phyloP scores from a whole-genome alignment of 495 filamentous ascomycete genomes.

The Aspergillus funiculosus region DNA sequence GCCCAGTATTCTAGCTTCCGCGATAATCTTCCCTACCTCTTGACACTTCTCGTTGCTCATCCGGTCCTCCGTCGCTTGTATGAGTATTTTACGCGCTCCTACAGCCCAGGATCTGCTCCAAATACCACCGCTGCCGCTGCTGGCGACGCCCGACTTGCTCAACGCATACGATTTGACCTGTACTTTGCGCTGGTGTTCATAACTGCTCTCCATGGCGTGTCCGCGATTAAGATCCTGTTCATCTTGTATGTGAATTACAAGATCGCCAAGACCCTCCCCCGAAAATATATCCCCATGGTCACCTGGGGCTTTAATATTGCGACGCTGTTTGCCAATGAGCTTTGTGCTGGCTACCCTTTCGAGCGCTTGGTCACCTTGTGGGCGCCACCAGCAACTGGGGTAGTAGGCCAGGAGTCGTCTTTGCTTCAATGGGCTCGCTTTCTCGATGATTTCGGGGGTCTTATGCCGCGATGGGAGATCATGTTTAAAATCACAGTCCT shows the following conservation, averaged over 20 bases:
- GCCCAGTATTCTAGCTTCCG: constrained; percentile 83
- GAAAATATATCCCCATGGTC: constrained; percentile 58
- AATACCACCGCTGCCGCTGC: constrained; percentile 30
- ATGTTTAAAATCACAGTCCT: constrained; percentile 96
- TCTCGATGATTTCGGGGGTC: constrained; percentile 71
- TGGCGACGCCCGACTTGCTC: constrained; percentile 63
- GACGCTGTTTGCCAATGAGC: constrained; percentile 84
- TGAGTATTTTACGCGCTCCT: constrained; percentile 36
- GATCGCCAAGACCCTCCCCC: constrained; percentile 64
- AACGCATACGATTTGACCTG: constrained; percentile 79
- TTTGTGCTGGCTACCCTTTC: constrained; percentile 71
- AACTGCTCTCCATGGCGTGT: constrained; percentile 74
- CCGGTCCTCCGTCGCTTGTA: constrained; percentile 71
- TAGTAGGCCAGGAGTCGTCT: constrained; percentile 29
- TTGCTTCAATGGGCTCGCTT: constrained; percentile 54
- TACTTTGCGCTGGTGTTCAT: constrained; percentile 77
- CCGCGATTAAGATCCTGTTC: constrained; percentile 68
- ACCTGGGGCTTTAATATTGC: constrained; percentile 94
- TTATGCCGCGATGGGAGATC: constrained; percentile 87
- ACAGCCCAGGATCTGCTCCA: constrained; percentile 4
- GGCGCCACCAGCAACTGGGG: constrained; percentile 25
- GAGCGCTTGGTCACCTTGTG: constrained; percentile 54
- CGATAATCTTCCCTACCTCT: constrained; percentile 76
- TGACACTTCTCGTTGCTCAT: constrained; percentile 63
- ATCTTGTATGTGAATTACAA: constrained; percentile 80